Percentiles rank a stretch among this genome's conserved stretches.
These are phyloP conservation scores for Mucor irregularis DNA, from an alignment of 371 early-diverging fungal species.

Conservation along the genomic window DNA sequence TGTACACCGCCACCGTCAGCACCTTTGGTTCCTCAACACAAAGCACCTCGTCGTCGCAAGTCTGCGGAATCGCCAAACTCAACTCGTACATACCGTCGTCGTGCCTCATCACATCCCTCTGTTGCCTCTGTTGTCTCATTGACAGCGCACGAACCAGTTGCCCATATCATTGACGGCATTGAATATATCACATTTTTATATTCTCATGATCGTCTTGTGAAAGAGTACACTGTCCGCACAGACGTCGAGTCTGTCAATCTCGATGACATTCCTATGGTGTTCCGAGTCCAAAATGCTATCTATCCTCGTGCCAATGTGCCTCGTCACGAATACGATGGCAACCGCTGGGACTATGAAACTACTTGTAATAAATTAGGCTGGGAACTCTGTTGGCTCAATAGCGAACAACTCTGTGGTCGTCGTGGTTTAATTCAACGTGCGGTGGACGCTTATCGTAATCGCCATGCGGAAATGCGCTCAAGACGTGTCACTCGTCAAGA, in stretches of 20 bases:
- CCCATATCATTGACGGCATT: slow-evolving; percentile 50
- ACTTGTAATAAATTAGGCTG: slow-evolving; percentile 87
- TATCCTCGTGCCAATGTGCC: slow-evolving; percentile 82
- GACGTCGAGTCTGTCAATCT: slow-evolving; percentile 71
- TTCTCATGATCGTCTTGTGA: slow-evolving; percentile 61
- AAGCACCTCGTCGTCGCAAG: slow-evolving; percentile 16
- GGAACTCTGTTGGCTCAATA: slow-evolving; percentile 81
- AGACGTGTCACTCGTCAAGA: slow-evolving; percentile 77
- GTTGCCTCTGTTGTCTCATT: slow-evolving; percentile 53
- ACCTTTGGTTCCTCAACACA: not conserved
- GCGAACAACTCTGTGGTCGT: slow-evolving; percentile 70
- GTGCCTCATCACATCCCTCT: slow-evolving; percentile 44
- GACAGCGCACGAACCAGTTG: slow-evolving; percentile 52
- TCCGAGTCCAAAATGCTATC: slow-evolving; percentile 76
- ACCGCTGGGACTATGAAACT: slow-evolving; percentile 90
- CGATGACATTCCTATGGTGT: slow-evolving; percentile 62
- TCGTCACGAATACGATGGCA: slow-evolving; percentile 71
- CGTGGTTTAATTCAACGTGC: slow-evolving; percentile 92
- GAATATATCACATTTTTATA: slow-evolving; percentile 70
- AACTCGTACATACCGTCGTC: slow-evolving; percentile 24
- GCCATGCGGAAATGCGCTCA: slow-evolving; percentile 71
- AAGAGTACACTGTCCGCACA: slow-evolving; percentile 75
- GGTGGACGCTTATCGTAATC: slow-evolving; percentile 86
- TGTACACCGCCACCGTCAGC: slow-evolving; percentile 12
- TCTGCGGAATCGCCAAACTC: slow-evolving; percentile 7